Percentiles rank a stretch among this genome's conserved stretches.
phyloP scores from a whole-genome alignment of 1,284 basidiomycete genomes.

The Trametes pubescens region DNA sequence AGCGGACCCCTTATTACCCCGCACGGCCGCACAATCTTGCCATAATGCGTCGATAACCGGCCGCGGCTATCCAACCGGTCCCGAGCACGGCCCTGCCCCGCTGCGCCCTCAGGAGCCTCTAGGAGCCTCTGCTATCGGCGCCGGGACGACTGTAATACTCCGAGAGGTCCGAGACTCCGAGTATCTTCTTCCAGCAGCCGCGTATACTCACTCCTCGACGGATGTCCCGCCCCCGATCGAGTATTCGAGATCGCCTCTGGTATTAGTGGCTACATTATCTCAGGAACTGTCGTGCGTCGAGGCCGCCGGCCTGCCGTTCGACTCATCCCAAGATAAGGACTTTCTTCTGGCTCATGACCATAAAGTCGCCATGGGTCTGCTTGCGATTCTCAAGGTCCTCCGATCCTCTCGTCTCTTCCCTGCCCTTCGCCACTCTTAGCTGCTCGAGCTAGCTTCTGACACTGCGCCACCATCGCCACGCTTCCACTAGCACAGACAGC shows the following conservation, averaged over 20 bases:
- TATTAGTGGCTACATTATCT: not conserved
- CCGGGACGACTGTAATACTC: not conserved
- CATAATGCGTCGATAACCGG: slow-evolving; percentile 12
- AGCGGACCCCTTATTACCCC: not conserved
- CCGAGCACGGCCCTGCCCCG: slow-evolving; percentile 11
- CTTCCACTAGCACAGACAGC: not conserved
- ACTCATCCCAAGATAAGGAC: slow-evolving; percentile 3
- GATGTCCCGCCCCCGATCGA: slow-evolving; percentile 2
- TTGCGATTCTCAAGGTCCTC: not conserved
- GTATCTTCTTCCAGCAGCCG: not conserved
- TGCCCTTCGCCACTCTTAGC: not conserved
- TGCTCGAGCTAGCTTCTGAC: not conserved
- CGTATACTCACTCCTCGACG: not conserved
- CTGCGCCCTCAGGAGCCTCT: too few relatives aligned
- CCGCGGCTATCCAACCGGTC: slow-evolving; percentile 13
- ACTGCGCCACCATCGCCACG: slow-evolving; percentile 8
- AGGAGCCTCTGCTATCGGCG: not conserved
- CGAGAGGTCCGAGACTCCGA: not conserved
- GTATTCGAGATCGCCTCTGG: not conserved
- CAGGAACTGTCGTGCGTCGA: not conserved
- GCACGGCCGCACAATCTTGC: not conserved
- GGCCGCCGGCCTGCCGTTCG: slow-evolving; percentile 4
- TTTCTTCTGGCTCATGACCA: not conserved
- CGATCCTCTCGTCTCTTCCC: not conserved
- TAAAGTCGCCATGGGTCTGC: not conserved